A percentile compares a stretch with the other conserved stretches of the same genome.
phyloP scores from a whole-genome alignment of 2,329 filamentous ascomycete species.

The Esteya vermicola region DNA sequence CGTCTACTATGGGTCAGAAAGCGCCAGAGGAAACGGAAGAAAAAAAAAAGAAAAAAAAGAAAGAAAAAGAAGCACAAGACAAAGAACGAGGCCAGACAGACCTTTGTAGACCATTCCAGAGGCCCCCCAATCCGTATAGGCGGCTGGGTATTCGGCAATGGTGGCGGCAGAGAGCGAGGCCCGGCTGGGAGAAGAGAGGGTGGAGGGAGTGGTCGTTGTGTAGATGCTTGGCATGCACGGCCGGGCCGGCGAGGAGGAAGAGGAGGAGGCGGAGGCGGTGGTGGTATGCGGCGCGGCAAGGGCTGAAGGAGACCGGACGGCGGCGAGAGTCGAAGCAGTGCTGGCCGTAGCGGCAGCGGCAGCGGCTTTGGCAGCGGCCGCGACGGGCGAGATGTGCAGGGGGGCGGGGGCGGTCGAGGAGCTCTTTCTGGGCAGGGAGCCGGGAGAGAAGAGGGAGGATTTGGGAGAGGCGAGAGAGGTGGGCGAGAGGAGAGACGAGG shows the following conservation, averaged over 20 bases:
- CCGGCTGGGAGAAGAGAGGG: neutral
- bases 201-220: neutral
- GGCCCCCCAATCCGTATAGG: neutral
- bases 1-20: too few species aligned
- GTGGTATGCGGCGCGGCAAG: too few species aligned
- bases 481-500: neutral
- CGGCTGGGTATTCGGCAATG: neutral
- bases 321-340: neutral
- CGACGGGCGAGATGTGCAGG: neutral
- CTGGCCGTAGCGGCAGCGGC: neutral
- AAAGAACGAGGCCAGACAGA: too few species aligned
- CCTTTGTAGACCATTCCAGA: neutral
- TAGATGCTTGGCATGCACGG: constrained; percentile 8
- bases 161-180: neutral
- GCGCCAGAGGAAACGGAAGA: too few species aligned
- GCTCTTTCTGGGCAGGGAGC: neutral
- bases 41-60: too few species aligned
- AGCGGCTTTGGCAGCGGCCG: neutral
- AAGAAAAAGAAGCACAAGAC: too few species aligned
- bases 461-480: neutral
- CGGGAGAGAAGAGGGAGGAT: neutral
- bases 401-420: neutral
- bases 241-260: constrained; percentile 13
- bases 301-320: constrained; percentile 2
- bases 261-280: neutral